These are phyloP conservation scores for Hydrangea macrophylla DNA, from an alignment of 148 eudicot genomes.

Conservation along the genomic window DNA sequence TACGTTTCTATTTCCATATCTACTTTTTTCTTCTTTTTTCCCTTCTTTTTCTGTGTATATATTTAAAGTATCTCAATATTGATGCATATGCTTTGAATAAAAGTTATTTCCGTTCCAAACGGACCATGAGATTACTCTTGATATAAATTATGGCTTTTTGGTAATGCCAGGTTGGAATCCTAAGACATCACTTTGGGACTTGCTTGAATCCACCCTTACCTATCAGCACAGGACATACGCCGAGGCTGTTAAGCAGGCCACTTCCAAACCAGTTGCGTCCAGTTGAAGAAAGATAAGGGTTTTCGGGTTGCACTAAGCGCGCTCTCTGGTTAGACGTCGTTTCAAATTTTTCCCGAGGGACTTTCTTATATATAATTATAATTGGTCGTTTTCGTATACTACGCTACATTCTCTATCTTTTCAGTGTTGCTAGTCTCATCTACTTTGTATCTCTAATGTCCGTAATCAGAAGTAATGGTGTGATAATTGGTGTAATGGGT, in stretches of 20 bases:
- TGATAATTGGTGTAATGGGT: constrained; percentile 2
- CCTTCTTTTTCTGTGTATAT: too few relatives aligned
- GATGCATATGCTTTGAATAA: too few relatives aligned
- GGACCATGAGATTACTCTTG: too few relatives aligned
- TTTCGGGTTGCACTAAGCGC: background rate
- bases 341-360: constrained; percentile 28
- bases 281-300: constrained; percentile 31
- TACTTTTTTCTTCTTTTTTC: too few relatives aligned
- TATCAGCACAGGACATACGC: constrained; percentile 98
- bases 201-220: constrained; percentile 96
- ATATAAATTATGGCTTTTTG: background rate
- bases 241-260: constrained; percentile 78
- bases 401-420: constrained; percentile 19
- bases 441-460: background rate
- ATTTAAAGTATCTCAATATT: too few relatives aligned
- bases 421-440: constrained; percentile 4
- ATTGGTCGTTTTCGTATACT: constrained; percentile 27
- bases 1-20: too few relatives aligned
- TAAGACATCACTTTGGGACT: constrained; percentile 97
- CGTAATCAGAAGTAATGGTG: background rate
- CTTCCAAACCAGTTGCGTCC: constrained; percentile 66
- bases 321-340: background rate
- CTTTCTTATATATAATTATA: constrained; percentile 19
- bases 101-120: too few relatives aligned
- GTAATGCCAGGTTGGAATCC: constrained; percentile 79